Base-by-base conservation (phyloP, 768 basidiomycete genomes). In the Inosperma sp. region DNA sequence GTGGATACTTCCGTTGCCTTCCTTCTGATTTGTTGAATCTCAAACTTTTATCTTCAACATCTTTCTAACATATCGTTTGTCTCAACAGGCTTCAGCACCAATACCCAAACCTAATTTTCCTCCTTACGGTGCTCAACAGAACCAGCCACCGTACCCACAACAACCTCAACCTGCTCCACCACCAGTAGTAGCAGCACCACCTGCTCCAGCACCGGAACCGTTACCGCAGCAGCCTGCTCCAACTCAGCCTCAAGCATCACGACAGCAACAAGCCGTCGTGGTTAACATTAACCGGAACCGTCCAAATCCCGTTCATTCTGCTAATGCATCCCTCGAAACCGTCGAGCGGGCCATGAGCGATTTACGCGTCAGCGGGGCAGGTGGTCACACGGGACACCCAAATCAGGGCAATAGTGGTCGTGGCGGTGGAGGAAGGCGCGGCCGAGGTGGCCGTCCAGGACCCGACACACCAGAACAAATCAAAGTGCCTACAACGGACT, bases 401-500 rank as follows among this genome's bases (percentile, higher is more conserved):
- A 48, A 51, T 25, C 44, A 39, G 7, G 23, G 48, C 26, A 31
- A 33, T 14, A 63, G 61, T 6, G 57, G 61, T 1, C 62, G 66
- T 22, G 62, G 68, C n/a, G 62, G 62, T 6, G 58, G 65, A n/a
- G 62, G 66, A 25, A 61, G 65, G 13, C 61, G 62, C 3, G 43
- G 60, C 35, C 59, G 62, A 19, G 60, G 62, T 2, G 59, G 62
- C 14, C 61, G 56, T 13, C 59, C 59, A 3, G 62, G 59, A 10
- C 51, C 49, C 26, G 35, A 43, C 45, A 62, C 51, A 19, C 57
- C 63, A 3, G 68, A 69, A 48, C 68, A 68, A 33, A 78, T 89
- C 49, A 83, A 83, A 44, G 85, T 92, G 1, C 90, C 89, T 0
- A 63, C 73, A 1, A 82, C 82, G 0, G 90, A 92, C 64, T 93